Evolutionary conservation across 352 stramenopile species (phyloP).

Genomic region (Phytopythium boreale): DNA sequence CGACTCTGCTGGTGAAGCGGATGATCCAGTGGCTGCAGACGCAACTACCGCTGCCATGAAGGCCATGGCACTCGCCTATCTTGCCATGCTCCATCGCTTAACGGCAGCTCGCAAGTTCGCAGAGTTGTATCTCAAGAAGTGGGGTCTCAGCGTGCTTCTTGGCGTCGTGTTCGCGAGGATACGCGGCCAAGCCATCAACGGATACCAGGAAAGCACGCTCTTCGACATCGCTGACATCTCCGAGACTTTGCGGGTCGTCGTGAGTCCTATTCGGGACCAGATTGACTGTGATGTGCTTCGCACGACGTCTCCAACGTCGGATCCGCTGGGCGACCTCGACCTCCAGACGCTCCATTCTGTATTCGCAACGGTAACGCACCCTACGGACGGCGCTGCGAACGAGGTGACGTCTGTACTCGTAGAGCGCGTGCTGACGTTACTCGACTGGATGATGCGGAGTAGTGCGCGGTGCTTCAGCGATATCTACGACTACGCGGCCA

Average conservation of each 20-base stretch:
- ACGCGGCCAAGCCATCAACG: conserved; percentile 30
- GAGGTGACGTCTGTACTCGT: neutral
- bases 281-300: neutral
- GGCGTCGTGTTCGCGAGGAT: conserved; percentile 33
- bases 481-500: conserved; percentile 22
- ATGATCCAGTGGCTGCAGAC: neutral
- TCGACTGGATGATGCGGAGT: conserved; percentile 28
- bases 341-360: conserved; percentile 20
- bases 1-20: neutral
- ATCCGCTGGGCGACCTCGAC: conserved; percentile 17
- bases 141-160: conserved; percentile 46
- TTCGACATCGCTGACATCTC: conserved; percentile 27
- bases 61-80: neutral
- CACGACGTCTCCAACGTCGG: neutral
- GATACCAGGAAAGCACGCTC: conserved; percentile 36
- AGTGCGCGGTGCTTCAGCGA: conserved; percentile 24
- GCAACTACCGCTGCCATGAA: neutral
- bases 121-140: conserved; percentile 45
- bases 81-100: conserved; percentile 15
- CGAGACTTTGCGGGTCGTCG: conserved; percentile 27
- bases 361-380: conserved; percentile 16
- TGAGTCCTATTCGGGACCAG: conserved; percentile 10
- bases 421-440: conserved; percentile 24
- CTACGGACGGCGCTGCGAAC: neutral
- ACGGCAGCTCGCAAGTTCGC: conserved; percentile 33